Evolutionary conservation across 306 rosid species (phyloP).

Genomic region (Sphenostylis stenocarpa): DNA sequence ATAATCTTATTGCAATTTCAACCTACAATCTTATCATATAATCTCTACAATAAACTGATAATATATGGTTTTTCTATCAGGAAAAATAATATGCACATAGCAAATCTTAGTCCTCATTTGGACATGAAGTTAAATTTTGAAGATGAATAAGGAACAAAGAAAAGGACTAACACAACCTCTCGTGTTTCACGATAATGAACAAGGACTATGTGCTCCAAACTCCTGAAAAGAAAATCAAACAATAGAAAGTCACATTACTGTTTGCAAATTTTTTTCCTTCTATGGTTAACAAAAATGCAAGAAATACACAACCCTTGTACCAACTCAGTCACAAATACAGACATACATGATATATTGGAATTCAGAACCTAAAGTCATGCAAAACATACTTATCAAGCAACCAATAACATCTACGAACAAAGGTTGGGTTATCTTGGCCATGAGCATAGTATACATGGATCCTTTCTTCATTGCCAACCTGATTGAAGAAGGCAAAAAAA

Average conservation of each 20-base stretch:
- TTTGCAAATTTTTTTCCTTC: slow-evolving; percentile 4
- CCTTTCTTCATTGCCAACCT: slow-evolving; percentile 97
- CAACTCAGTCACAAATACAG: slow-evolving; percentile 16
- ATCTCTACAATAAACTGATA: not conserved
- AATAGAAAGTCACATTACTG: slow-evolving; percentile 19
- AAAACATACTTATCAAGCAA: slow-evolving; percentile 92
- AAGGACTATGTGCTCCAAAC: slow-evolving; percentile 87
- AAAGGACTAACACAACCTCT: slow-evolving; percentile 55
- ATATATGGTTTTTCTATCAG: not conserved
- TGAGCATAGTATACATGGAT: slow-evolving; percentile 95
- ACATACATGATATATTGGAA: slow-evolving; percentile 5
- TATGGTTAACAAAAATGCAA: not conserved
- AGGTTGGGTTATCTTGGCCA: slow-evolving; percentile 71
- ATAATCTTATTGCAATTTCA: not conserved
- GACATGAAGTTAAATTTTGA: not conserved
- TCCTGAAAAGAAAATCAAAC: slow-evolving; percentile 64
- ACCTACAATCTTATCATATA: not conserved
- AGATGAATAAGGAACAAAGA: slow-evolving; percentile 7
- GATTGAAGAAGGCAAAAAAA: slow-evolving; percentile 25
- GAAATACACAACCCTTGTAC: slow-evolving; percentile 12
- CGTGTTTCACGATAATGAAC: slow-evolving; percentile 97
- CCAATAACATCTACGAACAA: slow-evolving; percentile 97
- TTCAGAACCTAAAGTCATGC: slow-evolving; percentile 26
- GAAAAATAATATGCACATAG: slow-evolving; percentile 7
- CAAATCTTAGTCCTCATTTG: slow-evolving; percentile 4